A percentile compares a stretch with the other conserved stretches of the same genome.
Conservation (phyloP, 2,329 filamentous ascomycete genomes). For the Fusarium pseudoanthophilum region DNA sequence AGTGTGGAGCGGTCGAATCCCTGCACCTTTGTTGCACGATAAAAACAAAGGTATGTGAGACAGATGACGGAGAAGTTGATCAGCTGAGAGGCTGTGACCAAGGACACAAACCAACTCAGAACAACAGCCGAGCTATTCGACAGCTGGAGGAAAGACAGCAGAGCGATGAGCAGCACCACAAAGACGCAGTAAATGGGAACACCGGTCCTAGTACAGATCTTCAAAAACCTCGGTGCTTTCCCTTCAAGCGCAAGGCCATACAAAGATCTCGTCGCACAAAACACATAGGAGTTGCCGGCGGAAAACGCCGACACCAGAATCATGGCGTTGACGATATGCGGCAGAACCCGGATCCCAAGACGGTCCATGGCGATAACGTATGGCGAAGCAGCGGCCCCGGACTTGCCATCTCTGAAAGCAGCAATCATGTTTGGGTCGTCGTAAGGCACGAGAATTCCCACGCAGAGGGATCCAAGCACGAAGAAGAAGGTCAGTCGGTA, state of each 20-base stretch:
- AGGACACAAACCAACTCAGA: conserved; percentile 76
- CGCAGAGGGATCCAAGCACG: conserved; percentile 76
- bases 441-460: conserved; percentile 78
- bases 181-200: conserved; percentile 80
- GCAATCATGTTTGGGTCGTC: conserved; percentile 70
- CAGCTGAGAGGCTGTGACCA: conserved; percentile 77
- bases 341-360: conserved; percentile 70
- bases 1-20: conserved; percentile 73
- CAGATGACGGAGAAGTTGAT: conserved; percentile 78
- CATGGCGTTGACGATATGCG: conserved; percentile 78
- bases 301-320: conserved; percentile 74
- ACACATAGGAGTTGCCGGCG: conserved; percentile 72
- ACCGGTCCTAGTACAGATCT: conserved; percentile 69
- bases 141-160: conserved; percentile 80
- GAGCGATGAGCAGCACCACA: conserved; percentile 72
- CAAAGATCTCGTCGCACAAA: conserved; percentile 74
- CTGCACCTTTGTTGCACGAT: conserved; percentile 75
- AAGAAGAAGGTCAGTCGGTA: conserved; percentile 82
- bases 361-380: conserved; percentile 76
- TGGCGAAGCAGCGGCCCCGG: conserved; percentile 76
- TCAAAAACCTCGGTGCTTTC: conserved; percentile 70
- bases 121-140: conserved; percentile 73
- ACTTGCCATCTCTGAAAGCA: conserved; percentile 67
- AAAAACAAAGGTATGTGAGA: conserved; percentile 77
- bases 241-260: conserved; percentile 76